Conservation (phyloP, 176 grass and related monocot genomes). For the Elaeis guineensis region DNA sequence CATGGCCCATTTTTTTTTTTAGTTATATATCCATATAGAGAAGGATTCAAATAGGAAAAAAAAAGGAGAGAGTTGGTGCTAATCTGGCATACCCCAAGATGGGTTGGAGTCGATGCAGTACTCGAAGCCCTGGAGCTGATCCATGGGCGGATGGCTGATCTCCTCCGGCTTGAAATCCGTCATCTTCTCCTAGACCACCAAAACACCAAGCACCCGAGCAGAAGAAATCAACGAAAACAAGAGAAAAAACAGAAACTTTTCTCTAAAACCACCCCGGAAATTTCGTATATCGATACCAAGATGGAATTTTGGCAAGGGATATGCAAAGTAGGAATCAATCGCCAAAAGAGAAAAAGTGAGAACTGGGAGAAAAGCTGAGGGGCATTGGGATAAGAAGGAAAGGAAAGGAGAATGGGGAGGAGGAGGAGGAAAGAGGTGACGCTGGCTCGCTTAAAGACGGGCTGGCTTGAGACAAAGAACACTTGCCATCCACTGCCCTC, state of each 20-base stretch:
- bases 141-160: slow-evolving; percentile 1
- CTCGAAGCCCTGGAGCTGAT: slow-evolving; percentile 13
- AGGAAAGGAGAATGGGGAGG: background rate
- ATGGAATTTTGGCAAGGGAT: background rate
- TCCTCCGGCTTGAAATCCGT: slow-evolving; percentile 11
- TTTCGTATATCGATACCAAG: background rate
- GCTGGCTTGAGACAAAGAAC: too few species aligned
- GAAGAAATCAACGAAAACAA: background rate
- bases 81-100: slow-evolving; percentile 4
- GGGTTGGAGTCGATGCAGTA: slow-evolving; percentile 16
- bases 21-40: too few species aligned
- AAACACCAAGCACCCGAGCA: background rate
- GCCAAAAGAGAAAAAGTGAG: background rate
- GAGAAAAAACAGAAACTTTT: background rate
- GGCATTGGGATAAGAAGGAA: too few species aligned
- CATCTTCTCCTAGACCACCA: background rate
- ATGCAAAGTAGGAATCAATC: background rate
- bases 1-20: too few species aligned
- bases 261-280: background rate
- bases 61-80: too few species aligned
- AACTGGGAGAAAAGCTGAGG: background rate
- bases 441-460: too few species aligned
- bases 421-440: background rate
- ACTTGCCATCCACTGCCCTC: too few species aligned
- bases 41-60: too few species aligned